Evolutionary conservation across 2,329 filamentous ascomycete species (phyloP), one percentile per base, ranked within the genome.

Genomic region (Penicillium brasilianum): DNA sequence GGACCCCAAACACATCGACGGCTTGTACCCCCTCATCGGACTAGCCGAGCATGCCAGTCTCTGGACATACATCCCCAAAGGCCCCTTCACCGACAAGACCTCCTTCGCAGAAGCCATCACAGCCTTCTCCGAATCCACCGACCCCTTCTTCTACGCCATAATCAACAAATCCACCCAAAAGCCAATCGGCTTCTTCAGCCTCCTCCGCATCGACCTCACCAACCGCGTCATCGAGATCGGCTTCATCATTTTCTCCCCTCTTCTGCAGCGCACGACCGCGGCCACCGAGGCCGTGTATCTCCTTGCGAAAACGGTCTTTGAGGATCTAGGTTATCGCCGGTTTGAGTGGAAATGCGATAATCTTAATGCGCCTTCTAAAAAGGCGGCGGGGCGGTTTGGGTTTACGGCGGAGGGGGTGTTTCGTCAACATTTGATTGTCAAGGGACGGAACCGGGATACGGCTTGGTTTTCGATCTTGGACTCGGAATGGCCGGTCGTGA

Each of bases 321-420:
- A 83, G 8, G 78, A 80, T 4, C 69, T 88, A 37, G 80, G 82
- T 0, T 87, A 85, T 68, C 72, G 81, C 11, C 77, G 87, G 16
- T 81, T 87, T 5, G 86, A 88, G 70, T 89, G 87, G 87, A 89
- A 89, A 67, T 85, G 84, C 58, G 83, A 88, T 69, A 65, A 77
- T 25, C 74, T 85, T 14, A 89, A 89, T 66, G 75, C 69, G 44
- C 76, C 82, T 0, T 87, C 84, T 51, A 76, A 79, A 20, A 75
- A 80, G 9, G 86, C 87, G 0, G 87, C 87, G 0, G 62, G 75
- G 64, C 75, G 87, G 3, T 74, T 87, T 25, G 87, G 87, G 0
- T 89, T 88, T 64, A 71, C 72, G 1, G 84, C 74, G 61, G 87
- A 90, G 70, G 87, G 87, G 0, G 68, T 82, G 0, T 88, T 88